phyloP scores from a whole-genome alignment of 2,329 filamentous ascomycete species.

The Penicillium sp. region DNA sequence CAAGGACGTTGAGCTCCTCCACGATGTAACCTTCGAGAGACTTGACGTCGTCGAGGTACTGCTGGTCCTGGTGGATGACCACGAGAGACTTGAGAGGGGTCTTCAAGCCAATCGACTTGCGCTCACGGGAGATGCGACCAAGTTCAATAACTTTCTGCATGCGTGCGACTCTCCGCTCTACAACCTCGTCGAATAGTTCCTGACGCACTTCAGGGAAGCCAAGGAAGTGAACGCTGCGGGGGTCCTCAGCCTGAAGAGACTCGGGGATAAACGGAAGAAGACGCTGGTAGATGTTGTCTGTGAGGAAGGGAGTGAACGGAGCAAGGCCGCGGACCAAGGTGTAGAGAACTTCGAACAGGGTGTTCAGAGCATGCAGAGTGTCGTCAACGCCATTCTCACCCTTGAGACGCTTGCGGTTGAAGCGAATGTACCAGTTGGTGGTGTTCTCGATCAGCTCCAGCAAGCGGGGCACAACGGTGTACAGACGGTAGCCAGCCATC shows the following conservation, averaged over 20 bases:
- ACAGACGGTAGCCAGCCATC: constrained; percentile 76
- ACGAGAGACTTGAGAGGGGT: constrained; percentile 84
- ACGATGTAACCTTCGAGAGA: constrained; percentile 83
- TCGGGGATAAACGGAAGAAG: constrained; percentile 77
- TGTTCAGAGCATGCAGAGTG: constrained; percentile 85
- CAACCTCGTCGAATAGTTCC: constrained; percentile 78
- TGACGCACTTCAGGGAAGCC: constrained; percentile 81
- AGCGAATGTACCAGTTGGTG: constrained; percentile 98
- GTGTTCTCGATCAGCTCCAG: constrained; percentile 84
- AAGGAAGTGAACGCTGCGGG: constrained; percentile 87
- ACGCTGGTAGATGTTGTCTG: constrained; percentile 86
- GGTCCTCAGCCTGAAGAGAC: constrained; percentile 63
- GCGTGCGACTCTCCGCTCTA: constrained; percentile 78
- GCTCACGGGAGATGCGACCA: constrained; percentile 77
- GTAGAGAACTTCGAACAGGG: constrained; percentile 87
- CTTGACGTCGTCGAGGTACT: constrained; percentile 81
- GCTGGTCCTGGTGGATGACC: constrained; percentile 75
- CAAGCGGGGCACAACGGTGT: constrained; percentile 85
- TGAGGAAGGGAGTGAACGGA: constrained; percentile 92
- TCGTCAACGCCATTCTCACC: constrained; percentile 81
- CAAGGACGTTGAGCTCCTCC: constrained; percentile 86
- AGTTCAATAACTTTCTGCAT: constrained; percentile 98
- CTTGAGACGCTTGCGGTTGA: constrained; percentile 87
- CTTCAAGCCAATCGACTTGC: constrained; percentile 78
- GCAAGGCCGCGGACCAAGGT: constrained; percentile 83